Percentiles rank a stretch among this genome's conserved stretches.
These are phyloP conservation scores for Hymenoscyphus scutula DNA, from an alignment of 2,329 filamentous ascomycete genomes.

Conservation along the genomic window DNA sequence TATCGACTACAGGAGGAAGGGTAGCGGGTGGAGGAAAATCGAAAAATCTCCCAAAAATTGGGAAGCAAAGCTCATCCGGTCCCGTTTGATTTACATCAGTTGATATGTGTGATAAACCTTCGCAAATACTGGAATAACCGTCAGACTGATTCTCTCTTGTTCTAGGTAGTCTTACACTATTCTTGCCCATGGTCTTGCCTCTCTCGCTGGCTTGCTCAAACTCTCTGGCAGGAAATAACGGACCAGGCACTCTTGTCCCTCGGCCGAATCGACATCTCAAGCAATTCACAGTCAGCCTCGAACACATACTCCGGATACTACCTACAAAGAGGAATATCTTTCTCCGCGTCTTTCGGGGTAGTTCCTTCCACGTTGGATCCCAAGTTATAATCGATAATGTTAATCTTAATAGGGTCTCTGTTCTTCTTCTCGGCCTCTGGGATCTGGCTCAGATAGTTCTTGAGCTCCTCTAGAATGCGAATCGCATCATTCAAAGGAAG, in stretches of 20 bases:
- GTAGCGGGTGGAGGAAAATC: background rate
- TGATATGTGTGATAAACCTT: background rate
- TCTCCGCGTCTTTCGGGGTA: background rate
- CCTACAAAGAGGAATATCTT: background rate
- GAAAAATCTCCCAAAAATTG: background rate
- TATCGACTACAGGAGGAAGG: background rate
- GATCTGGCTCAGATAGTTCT: background rate
- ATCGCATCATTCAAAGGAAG: background rate
- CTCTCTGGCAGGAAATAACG: background rate
- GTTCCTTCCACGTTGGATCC: background rate
- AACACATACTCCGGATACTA: background rate
- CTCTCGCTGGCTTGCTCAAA: background rate
- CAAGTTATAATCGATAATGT: constrained; percentile 5
- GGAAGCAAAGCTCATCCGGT: background rate
- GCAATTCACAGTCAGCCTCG: background rate
- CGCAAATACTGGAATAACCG: background rate
- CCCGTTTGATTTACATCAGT: background rate
- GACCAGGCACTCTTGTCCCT: background rate
- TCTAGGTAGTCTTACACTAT: background rate
- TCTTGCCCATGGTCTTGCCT: background rate
- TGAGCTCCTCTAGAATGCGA: background rate
- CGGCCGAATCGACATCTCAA: background rate
- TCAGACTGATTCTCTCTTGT: background rate
- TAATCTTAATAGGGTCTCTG: background rate
- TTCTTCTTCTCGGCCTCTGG: background rate